These are phyloP conservation scores for Hemisphaericaspora xylanilytica DNA, from an alignment of 1,139 yeast genomes.

Conservation along the genomic window DNA sequence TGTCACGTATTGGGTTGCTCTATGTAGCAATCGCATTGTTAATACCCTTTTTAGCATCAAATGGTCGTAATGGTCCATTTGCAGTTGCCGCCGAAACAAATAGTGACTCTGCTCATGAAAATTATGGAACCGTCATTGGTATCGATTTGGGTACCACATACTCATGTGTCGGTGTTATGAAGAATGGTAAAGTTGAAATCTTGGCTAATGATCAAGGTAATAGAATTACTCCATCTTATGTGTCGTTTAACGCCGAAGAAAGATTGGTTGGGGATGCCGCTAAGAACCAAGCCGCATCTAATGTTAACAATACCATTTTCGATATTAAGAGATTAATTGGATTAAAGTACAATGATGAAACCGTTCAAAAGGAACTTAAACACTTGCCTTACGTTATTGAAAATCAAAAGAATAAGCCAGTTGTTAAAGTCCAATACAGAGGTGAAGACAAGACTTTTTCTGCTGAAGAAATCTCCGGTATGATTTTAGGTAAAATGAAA, in stretches of 20 bases:
- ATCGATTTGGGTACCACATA: constrained; percentile 85
- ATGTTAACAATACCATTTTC: constrained; percentile 75
- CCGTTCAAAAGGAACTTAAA: constrained; percentile 79
- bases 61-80: constrained; percentile 27
- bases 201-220: constrained; percentile 95
- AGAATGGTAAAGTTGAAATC: constrained; percentile 86
- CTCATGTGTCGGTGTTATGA: constrained; percentile 95
- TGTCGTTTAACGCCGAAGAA: constrained; percentile 81
- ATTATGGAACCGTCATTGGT: constrained; percentile 79
- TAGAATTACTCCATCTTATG: constrained; percentile 91
- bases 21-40: constrained; percentile 24
- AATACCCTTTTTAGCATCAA: constrained; percentile 52
- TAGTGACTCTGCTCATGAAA: constrained; percentile 45
- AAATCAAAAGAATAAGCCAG: constrained; percentile 75
- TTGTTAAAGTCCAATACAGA: constrained; percentile 66
- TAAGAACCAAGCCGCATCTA: constrained; percentile 86
- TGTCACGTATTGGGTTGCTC: constrained; percentile 16
- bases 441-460: constrained; percentile 72
- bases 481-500: constrained; percentile 91
- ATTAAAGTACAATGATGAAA: constrained; percentile 68
- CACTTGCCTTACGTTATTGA: constrained; percentile 73
- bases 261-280: constrained; percentile 94
- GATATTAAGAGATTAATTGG: constrained; percentile 89
- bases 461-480: constrained; percentile 89
- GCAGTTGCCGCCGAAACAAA: constrained; percentile 32